Evolutionary conservation across 139 green algal species (phyloP).

Genomic region (Gonium pectorale): DNA sequence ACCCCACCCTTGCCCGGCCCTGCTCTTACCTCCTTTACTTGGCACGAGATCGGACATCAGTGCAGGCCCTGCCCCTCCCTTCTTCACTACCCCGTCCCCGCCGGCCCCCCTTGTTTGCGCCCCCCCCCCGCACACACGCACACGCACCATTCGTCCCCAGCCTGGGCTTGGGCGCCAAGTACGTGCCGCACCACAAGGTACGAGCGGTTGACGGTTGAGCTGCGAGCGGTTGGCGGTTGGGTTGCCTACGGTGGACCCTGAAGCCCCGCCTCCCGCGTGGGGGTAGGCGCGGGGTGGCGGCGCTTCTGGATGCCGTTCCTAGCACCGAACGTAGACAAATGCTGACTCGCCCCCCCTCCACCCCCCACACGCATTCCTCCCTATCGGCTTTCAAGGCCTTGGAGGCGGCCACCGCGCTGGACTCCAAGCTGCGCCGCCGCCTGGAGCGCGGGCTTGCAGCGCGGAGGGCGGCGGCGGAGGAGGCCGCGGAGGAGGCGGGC

Average conservation of each 20-base stretch:
- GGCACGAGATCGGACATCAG: neutral
- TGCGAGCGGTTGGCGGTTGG: neutral
- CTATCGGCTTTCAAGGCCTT: neutral
- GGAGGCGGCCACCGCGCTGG: slow-evolving; percentile 31
- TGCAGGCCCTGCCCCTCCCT: neutral
- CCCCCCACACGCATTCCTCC: neutral
- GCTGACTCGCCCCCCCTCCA: neutral
- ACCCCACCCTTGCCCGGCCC: neutral
- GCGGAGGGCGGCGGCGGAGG: neutral
- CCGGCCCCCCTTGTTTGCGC: neutral
- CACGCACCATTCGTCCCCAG: too few species aligned
- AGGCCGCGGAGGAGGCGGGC: neutral
- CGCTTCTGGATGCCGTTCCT: neutral
- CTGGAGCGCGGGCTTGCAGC: slow-evolving; percentile 40
- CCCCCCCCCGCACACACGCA: neutral
- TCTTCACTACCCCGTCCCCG: too few species aligned
- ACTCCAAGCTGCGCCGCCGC: slow-evolving; percentile 30
- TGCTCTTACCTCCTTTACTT: neutral
- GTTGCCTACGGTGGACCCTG: neutral
- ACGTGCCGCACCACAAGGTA: slow-evolving; percentile 58
- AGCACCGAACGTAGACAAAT: neutral
- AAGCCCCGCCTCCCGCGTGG: neutral
- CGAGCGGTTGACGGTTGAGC: neutral
- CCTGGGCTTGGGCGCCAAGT: slow-evolving; percentile 55
- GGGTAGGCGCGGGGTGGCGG: neutral